Percentiles rank a stretch among this genome's conserved stretches.
Conservation (phyloP, 2,329 filamentous ascomycete species). For the Setomelanomma holmii region DNA sequence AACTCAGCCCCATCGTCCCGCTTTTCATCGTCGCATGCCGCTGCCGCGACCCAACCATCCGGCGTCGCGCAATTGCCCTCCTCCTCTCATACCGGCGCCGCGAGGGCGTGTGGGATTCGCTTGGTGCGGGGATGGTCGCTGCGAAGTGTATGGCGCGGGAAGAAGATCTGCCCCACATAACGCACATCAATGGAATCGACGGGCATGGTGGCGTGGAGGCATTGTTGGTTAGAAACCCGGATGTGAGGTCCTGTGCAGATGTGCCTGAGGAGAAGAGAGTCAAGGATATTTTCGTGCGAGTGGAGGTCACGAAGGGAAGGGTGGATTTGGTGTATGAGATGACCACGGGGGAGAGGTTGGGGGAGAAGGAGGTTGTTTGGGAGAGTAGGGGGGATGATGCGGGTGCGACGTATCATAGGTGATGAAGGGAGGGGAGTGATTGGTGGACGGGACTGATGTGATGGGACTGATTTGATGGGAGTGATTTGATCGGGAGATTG, state of each 20-base stretch:
- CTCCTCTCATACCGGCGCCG: slow-evolving; percentile 31
- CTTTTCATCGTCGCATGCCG: slow-evolving; percentile 34
- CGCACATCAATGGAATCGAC: neutral
- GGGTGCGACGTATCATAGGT: neutral
- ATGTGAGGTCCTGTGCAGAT: neutral
- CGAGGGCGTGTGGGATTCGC: slow-evolving; percentile 38
- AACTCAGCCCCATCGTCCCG: slow-evolving; percentile 35
- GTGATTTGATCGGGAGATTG: neutral
- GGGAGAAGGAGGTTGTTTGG: neutral
- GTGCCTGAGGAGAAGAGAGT: neutral
- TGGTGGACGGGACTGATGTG: too few species aligned
- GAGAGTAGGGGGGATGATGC: neutral
- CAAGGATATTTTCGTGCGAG: neutral
- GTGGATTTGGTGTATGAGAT: slow-evolving; percentile 1
- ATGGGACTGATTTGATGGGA: neutral
- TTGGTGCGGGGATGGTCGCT: slow-evolving; percentile 31
- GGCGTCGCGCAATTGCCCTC: slow-evolving; percentile 32
- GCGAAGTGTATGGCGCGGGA: slow-evolving; percentile 30
- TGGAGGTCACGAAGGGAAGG: neutral
- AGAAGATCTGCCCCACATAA: slow-evolving; percentile 9
- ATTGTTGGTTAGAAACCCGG: neutral
- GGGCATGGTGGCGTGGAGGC: too few species aligned
- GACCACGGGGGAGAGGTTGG: neutral
- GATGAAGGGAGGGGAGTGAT: too few species aligned
- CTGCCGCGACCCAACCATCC: slow-evolving; percentile 35